These are phyloP conservation scores for Melaleuca quinquenervia DNA, from an alignment of 345 rosid species.

Conservation along the genomic window DNA sequence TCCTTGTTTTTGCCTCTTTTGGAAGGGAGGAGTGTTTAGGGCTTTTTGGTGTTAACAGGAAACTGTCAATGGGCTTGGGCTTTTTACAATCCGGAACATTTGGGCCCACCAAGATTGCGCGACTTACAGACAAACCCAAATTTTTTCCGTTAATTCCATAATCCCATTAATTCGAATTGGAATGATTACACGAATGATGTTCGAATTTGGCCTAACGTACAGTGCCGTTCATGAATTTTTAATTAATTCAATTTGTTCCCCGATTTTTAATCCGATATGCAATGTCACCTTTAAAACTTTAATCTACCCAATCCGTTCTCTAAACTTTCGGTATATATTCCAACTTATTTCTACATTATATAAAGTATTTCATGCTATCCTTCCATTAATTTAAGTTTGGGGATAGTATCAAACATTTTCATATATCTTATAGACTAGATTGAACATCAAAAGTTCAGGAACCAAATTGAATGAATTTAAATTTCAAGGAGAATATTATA, in stretches of 20 bases:
- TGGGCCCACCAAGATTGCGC: background rate
- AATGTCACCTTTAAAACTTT: too few species aligned
- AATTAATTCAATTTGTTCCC: background rate
- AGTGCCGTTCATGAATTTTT: fast-evolving
- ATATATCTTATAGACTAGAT: too few species aligned
- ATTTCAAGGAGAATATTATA: too few species aligned
- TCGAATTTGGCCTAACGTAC: fast-evolving
- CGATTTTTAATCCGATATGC: too few species aligned
- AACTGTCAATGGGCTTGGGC: background rate
- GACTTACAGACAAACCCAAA: fast-evolving
- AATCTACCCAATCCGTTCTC: too few species aligned
- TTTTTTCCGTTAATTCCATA: background rate
- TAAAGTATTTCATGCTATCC: too few species aligned
- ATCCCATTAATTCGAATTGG: background rate
- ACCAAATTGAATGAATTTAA: too few species aligned
- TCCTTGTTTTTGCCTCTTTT: background rate
- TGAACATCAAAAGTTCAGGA: background rate
- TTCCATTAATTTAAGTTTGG: too few species aligned
- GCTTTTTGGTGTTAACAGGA: background rate
- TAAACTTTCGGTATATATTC: background rate
- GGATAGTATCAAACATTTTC: too few species aligned
- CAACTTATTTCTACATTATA: too few species aligned
- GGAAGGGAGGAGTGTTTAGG: background rate
- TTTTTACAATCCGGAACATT: background rate
- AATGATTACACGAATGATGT: background rate